Conservation (phyloP, 2,329 filamentous ascomycete species). For the Epichloe elymi region DNA sequence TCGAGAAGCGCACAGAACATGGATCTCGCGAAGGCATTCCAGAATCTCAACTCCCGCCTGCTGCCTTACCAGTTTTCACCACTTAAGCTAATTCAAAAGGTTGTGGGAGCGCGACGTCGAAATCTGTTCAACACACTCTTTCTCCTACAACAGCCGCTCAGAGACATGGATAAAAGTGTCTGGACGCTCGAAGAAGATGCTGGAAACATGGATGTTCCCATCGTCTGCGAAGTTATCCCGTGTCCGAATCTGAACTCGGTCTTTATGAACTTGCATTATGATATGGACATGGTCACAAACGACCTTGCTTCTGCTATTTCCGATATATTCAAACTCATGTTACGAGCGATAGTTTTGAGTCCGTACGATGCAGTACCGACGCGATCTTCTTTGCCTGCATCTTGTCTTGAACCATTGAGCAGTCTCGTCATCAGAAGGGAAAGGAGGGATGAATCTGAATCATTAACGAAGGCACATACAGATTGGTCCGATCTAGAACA, state of each 20-base stretch:
- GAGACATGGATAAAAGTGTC: conserved; percentile 39
- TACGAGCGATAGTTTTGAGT: conserved; percentile 13
- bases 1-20: conserved; percentile 33
- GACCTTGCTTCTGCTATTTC: conserved; percentile 16
- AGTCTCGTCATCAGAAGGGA: conserved; percentile 12
- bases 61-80: conserved; percentile 63
- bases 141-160: conserved; percentile 56
- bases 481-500: conserved; percentile 39
- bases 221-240: conserved; percentile 65
- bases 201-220: conserved; percentile 58
- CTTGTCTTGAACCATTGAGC: conserved; percentile 7
- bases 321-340: conserved; percentile 18
- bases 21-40: conserved; percentile 46
- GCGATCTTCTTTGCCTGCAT: not conserved
- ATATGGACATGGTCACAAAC: conserved; percentile 27
- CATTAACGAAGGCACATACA: conserved; percentile 10
- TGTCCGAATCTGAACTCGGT: conserved; percentile 37
- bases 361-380: conserved; percentile 12
- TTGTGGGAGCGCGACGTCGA: conserved; percentile 25
- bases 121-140: conserved; percentile 70
- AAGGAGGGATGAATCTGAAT: conserved; percentile 6
- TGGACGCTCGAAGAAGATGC: conserved; percentile 46
- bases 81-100: conserved; percentile 55
- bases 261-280: conserved; percentile 48
- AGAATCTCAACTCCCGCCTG: conserved; percentile 46